phyloP scores from a whole-genome alignment of 23 red algal genomes.

The Gracilaria domingensis region DNA sequence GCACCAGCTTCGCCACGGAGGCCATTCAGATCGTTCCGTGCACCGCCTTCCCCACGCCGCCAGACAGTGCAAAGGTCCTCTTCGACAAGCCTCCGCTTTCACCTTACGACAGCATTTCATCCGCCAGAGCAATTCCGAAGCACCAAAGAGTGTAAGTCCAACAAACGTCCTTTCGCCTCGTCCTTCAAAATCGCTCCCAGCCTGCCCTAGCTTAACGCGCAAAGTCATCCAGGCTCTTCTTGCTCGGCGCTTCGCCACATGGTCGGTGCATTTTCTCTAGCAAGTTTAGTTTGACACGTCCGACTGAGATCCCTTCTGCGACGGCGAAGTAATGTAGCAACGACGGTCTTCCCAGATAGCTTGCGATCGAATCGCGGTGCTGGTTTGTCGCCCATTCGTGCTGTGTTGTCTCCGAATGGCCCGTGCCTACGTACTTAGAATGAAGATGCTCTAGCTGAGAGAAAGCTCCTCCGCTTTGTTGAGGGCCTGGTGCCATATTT shows the following conservation, averaged over 20 bases:
- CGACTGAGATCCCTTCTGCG: slow-evolving; percentile 76
- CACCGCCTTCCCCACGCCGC: neutral
- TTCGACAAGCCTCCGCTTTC: neutral
- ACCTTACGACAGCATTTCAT: neutral
- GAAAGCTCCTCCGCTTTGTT: slow-evolving; percentile 35
- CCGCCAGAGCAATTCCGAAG: neutral
- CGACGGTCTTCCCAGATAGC: slow-evolving; percentile 65
- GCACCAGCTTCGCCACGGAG: neutral
- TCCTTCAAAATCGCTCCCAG: too few relatives aligned
- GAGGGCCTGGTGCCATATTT: slow-evolving; percentile 9
- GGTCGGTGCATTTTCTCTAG: slow-evolving; percentile 78
- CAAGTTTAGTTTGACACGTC: slow-evolving; percentile 70
- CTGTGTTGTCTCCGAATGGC: slow-evolving; percentile 77
- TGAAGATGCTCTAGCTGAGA: slow-evolving; percentile 79
- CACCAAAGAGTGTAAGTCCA: neutral
- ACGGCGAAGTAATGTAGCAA: slow-evolving; percentile 78
- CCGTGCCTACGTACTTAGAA: slow-evolving; percentile 81
- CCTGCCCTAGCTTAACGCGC: neutral
- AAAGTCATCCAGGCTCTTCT: slow-evolving; percentile 42
- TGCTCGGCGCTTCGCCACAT: slow-evolving; percentile 62
- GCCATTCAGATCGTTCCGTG: neutral
- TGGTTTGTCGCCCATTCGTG: slow-evolving; percentile 86
- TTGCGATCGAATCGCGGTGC: slow-evolving; percentile 79
- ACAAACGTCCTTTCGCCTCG: too few relatives aligned
- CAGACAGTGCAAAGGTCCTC: neutral